Conservation (phyloP, 164 flowering plant genomes). For the Hamamelis virginiana region DNA sequence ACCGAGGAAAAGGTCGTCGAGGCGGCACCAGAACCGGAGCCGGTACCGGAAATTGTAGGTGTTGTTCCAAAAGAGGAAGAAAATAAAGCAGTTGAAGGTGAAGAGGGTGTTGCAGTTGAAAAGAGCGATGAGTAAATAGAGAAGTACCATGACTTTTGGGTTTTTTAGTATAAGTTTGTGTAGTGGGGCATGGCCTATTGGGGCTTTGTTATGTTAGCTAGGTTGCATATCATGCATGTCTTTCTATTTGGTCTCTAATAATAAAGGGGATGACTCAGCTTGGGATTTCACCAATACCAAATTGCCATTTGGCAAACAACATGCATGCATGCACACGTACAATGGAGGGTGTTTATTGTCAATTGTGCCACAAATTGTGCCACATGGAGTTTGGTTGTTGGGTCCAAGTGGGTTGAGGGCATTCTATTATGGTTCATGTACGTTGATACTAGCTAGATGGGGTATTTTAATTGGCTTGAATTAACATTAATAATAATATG, state of each 20-base stretch:
- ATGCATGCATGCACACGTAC: no score
- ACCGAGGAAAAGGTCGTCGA: neutral
- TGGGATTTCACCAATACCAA: no score
- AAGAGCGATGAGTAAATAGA: slow-evolving; percentile 7
- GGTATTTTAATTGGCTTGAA: no score
- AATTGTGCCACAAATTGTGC: no score
- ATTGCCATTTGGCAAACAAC: no score
- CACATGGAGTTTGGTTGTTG: neutral
- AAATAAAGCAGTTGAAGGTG: slow-evolving; percentile 13
- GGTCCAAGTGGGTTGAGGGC: neutral
- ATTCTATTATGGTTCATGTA: no score
- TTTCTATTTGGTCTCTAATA: no score
- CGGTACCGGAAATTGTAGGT: slow-evolving; percentile 2
- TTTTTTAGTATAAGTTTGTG: neutral
- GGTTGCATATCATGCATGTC: no score
- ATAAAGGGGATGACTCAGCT: no score
- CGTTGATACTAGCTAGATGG: no score
- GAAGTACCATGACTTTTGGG: neutral
- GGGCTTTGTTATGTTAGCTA: neutral
- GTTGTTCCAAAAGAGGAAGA: slow-evolving; percentile 19
- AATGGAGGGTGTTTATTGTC: no score
- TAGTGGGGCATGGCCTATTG: neutral
- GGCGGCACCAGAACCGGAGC: neutral
- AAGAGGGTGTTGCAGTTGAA: slow-evolving; percentile 6
- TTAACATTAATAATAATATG: no score